These are phyloP conservation scores for Aurinia saxatilis DNA, from an alignment of 345 rosid genomes.

Conservation along the genomic window DNA sequence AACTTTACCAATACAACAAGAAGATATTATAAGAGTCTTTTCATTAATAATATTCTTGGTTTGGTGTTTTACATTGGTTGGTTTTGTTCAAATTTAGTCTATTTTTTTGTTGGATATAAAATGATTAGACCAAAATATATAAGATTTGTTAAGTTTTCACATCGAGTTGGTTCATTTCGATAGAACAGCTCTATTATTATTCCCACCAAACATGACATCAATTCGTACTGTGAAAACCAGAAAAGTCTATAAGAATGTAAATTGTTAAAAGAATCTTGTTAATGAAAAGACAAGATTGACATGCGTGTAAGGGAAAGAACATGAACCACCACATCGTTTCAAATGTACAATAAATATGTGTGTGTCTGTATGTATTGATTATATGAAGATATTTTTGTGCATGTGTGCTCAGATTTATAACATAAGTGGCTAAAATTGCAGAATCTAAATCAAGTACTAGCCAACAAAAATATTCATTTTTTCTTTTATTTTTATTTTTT, in stretches of 20 bases:
- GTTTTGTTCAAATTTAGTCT: too few relatives aligned
- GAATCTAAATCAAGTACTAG: constrained; percentile 27
- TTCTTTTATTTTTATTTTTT: not conserved
- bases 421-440: constrained; percentile 22
- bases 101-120: too few relatives aligned
- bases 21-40: not conserved
- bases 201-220: constrained; percentile 23
- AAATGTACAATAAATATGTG: constrained; percentile 11
- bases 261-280: not conserved
- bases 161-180: constrained; percentile 3
- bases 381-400: constrained; percentile 30
- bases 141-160: not conserved
- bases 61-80: too few relatives aligned
- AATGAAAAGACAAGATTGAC: constrained; percentile 26
- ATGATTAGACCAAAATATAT: too few relatives aligned
- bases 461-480: not conserved
- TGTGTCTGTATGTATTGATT: constrained; percentile 15
- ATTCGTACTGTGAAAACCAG: constrained; percentile 11
- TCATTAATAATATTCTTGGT: too few relatives aligned
- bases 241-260: constrained; percentile 17
- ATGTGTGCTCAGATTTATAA: constrained; percentile 20
- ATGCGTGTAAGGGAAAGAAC: constrained; percentile 27
- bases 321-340: constrained; percentile 17
- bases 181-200: constrained; percentile 11
- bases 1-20: not conserved